phyloP scores from a whole-genome alignment of 164 flowering plant genomes.

The Litsea cubeba region DNA sequence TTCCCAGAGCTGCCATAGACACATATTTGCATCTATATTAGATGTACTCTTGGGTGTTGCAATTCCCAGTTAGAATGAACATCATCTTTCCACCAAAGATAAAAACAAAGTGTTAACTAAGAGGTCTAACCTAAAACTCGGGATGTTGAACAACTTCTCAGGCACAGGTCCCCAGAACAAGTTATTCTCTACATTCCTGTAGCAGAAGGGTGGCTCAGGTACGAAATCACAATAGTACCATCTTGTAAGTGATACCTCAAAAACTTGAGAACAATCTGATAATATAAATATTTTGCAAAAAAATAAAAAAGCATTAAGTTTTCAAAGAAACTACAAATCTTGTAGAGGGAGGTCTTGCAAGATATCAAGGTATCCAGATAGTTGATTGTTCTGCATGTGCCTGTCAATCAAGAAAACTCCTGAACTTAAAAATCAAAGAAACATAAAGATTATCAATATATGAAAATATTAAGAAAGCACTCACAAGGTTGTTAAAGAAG shows the following conservation, averaged over 20 bases:
- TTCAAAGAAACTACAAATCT: slow-evolving; percentile 56
- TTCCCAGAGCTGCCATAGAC: background rate
- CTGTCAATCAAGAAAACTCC: slow-evolving; percentile 39
- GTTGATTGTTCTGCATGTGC: slow-evolving; percentile 76
- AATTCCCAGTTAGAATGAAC: background rate
- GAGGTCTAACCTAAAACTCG: slow-evolving; percentile 62
- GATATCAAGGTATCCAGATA: slow-evolving; percentile 85
- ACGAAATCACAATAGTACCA: slow-evolving; percentile 9
- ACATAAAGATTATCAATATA: background rate
- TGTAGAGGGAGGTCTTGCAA: slow-evolving; percentile 74
- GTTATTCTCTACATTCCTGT: slow-evolving; percentile 86
- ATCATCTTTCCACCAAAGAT: background rate
- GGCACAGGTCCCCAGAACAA: slow-evolving; percentile 82
- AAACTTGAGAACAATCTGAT: background rate
- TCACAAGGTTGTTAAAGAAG: slow-evolving; percentile 62
- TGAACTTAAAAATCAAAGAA: background rate
- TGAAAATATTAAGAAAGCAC: slow-evolving; percentile 15
- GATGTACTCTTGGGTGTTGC: background rate
- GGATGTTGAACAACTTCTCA: slow-evolving; percentile 57
- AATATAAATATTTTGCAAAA: background rate
- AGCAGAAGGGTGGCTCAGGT: slow-evolving; percentile 11
- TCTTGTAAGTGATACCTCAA: background rate
- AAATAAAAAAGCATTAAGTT: slow-evolving; percentile 6
- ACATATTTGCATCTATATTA: background rate
- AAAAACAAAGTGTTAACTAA: background rate